Evolutionary conservation across 2,329 filamentous ascomycete species (phyloP).

Genomic region (Colletotrichum euphorbiae): DNA sequence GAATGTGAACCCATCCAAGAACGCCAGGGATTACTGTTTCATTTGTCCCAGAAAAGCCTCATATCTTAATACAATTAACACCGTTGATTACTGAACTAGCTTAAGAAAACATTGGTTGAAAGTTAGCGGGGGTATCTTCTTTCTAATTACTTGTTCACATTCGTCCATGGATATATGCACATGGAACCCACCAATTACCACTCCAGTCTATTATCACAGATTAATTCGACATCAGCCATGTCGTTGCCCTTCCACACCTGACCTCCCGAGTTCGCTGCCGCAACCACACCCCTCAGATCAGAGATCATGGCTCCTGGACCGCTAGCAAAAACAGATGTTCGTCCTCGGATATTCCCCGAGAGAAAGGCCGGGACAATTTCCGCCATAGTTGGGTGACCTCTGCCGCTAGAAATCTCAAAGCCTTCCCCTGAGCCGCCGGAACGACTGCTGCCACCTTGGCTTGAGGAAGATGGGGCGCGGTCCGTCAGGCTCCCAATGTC

Average conservation of each 20-base stretch:
- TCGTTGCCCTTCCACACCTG: constrained; percentile 71
- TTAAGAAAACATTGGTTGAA: too few species aligned
- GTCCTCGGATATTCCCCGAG: constrained; percentile 56
- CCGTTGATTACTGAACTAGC: too few species aligned
- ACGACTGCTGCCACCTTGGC: constrained; percentile 65
- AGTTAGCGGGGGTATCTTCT: too few species aligned
- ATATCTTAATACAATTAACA: too few species aligned
- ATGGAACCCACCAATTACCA: constrained; percentile 47
- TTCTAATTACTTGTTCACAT: too few species aligned
- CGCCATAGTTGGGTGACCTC: constrained; percentile 61
- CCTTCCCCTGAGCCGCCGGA: constrained; percentile 47
- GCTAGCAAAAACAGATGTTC: constrained; percentile 69
- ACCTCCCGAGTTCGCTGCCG: constrained; percentile 61
- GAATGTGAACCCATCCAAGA: too few species aligned
- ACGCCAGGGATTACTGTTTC: too few species aligned
- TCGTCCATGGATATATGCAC: too few species aligned
- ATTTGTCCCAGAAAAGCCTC: too few species aligned
- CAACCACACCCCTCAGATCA: constrained; percentile 67
- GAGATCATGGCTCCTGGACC: constrained; percentile 70
- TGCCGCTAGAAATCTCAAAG: constrained; percentile 30
- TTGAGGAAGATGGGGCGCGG: constrained; percentile 52
- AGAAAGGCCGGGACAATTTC: constrained; percentile 62
- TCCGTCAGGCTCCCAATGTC: neutral
- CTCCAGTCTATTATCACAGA: constrained; percentile 71
- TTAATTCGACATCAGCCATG: constrained; percentile 64